Base-by-base conservation (phyloP, 257 asterid species). In the Solanum sejunctum region DNA sequence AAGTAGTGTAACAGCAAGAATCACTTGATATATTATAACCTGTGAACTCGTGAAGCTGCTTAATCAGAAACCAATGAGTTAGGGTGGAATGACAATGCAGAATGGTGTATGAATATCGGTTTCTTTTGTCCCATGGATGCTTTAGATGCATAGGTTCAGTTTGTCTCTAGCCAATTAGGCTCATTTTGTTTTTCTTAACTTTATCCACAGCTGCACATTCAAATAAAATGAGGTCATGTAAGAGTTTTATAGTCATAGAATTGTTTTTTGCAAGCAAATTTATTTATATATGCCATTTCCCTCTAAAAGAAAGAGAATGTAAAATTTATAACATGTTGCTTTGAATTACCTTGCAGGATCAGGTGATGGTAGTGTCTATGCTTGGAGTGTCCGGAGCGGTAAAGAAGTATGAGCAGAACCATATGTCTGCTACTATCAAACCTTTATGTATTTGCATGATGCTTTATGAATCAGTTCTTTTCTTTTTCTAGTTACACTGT, bases 281-380 rank as follows among this genome's bases (percentile, higher is more conserved):
- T 78, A 52, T 26, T n/a, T 78, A 45, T 54, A 43, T 28, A 41
- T 49, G 64, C 51, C 43, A 45, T 47, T 79, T 73, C 26, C 49
- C n/a, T 32, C 36, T 17, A 78, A 78, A 78, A 52, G 28, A 52
- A 5, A 16, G 63, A 26, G 64, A 26, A 52, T 47, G 82, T 52
- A 78, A 78, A 52, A 5, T 51, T 17, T 32, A 5, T 10, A 52
- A 51, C 47, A 26, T 49, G 52, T 57, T 84, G 85, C 82, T 85
- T 86, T 87, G n/a, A 84, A 86, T 73, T 80, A 18, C 83, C 85
- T 88, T 91, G 83, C 93, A 96, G 99, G 99, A 87, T 95, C 98
- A 84, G 99, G 98, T 55, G 97, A 97, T 86, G 98, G 99, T 73
- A 97, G 94, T 89, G 97, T 97, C 69, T 95, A 88, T 91, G 98